phyloP scores from a whole-genome alignment of 2,329 filamentous ascomycete genomes.

The Stagonosporopsis chrysanthemi region DNA sequence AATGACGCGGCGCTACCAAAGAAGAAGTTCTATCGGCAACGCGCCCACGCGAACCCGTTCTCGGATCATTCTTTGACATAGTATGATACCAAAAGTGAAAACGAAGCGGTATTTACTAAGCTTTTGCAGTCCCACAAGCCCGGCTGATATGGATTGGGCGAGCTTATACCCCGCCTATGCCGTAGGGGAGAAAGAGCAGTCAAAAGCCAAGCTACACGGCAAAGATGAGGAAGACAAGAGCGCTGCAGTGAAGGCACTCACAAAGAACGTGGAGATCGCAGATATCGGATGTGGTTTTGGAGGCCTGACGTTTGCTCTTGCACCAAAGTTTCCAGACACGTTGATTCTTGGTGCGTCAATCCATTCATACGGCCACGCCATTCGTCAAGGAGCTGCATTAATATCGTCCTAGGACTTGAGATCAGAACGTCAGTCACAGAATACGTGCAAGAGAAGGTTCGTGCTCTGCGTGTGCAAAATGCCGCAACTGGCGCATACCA shows the following conservation, averaged over 20 bases:
- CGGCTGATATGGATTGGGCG: constrained; percentile 91
- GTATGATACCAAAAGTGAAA: constrained; percentile 54
- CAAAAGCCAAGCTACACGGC: constrained; percentile 38
- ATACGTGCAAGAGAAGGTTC: constrained; percentile 87
- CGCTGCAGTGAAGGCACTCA: constrained; percentile 49
- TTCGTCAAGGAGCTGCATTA: neutral
- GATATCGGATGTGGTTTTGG: constrained; percentile 98
- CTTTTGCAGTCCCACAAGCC: constrained; percentile 72
- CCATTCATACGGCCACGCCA: neutral
- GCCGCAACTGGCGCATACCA: constrained; percentile 67
- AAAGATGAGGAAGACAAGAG: constrained; percentile 32
- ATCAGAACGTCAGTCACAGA: constrained; percentile 90
- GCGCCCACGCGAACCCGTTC: constrained; percentile 97
- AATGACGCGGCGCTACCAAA: constrained; percentile 72
- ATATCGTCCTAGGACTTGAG: constrained; percentile 73
- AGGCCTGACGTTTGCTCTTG: constrained; percentile 84
- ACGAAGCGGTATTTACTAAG: constrained; percentile 21
- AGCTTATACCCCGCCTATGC: constrained; percentile 78
- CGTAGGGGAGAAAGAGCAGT: constrained; percentile 8
- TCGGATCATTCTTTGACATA: constrained; percentile 91
- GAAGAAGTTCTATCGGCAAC: constrained; percentile 96
- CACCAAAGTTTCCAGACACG: constrained; percentile 80
- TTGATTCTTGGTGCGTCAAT: constrained; percentile 75
- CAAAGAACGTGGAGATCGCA: constrained; percentile 83
- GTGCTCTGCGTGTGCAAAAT: constrained; percentile 76